phyloP scores from a whole-genome alignment of 2,329 filamentous ascomycete genomes.

The Colletotrichum viniferum region DNA sequence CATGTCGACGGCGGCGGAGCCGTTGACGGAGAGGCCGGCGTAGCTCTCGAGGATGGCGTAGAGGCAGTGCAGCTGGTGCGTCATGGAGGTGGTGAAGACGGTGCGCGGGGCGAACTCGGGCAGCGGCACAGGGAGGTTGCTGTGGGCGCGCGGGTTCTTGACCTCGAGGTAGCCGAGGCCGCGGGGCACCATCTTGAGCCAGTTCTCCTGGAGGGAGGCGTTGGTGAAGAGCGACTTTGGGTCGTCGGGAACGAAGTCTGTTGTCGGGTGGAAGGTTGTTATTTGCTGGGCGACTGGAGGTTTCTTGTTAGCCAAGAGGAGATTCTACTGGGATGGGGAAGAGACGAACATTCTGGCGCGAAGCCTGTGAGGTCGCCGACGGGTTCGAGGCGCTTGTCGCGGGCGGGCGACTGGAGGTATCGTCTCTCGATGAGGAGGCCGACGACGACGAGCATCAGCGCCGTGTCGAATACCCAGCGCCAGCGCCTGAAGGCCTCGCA shows the following conservation, averaged over 20 bases:
- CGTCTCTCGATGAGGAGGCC: slow-evolving; percentile 37
- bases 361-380: slow-evolving; percentile 44
- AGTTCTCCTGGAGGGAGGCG: slow-evolving; percentile 33
- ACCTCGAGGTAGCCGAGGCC: slow-evolving; percentile 45
- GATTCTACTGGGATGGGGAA: background rate
- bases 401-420: slow-evolving; percentile 7
- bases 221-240: slow-evolving; percentile 42
- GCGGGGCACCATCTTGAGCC: slow-evolving; percentile 43
- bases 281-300: slow-evolving; percentile 41
- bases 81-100: slow-evolving; percentile 46
- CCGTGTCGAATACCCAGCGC: slow-evolving; percentile 36
- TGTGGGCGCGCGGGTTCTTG: slow-evolving; percentile 34
- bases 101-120: slow-evolving; percentile 34
- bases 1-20: slow-evolving; percentile 2
- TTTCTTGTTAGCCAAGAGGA: background rate
- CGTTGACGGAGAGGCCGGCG: slow-evolving; percentile 19
- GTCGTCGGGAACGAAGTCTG: slow-evolving; percentile 40
- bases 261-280: slow-evolving; percentile 40
- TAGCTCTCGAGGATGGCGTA: slow-evolving; percentile 41
- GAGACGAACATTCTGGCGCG: slow-evolving; percentile 37
- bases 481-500: background rate
- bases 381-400: slow-evolving; percentile 31
- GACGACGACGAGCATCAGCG: slow-evolving; percentile 38
- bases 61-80: slow-evolving; percentile 49
- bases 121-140: slow-evolving; percentile 40